phyloP scores from a whole-genome alignment of 495 filamentous ascomycete species.

The Xylaria venustula region DNA sequence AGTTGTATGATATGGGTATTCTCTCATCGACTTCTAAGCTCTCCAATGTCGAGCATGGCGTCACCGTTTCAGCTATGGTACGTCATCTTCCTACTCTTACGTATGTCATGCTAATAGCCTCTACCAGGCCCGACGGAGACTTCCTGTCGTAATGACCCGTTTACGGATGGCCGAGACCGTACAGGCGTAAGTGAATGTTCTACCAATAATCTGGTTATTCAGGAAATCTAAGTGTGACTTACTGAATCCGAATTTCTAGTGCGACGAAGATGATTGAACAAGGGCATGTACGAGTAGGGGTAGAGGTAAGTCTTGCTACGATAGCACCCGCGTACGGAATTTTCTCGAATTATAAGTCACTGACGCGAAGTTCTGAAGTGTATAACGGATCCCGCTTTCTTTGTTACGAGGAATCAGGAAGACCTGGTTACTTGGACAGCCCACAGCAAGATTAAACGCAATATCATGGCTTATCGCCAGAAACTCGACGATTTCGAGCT shows the following conservation, averaged over 20 bases:
- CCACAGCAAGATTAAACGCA: constrained; percentile 93
- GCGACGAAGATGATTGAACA: constrained; percentile 89
- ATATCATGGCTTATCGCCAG: constrained; percentile 88
- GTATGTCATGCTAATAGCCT: neutral
- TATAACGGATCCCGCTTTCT: constrained; percentile 78
- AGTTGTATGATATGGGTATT: constrained; percentile 88
- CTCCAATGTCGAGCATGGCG: constrained; percentile 78
- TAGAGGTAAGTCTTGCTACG: constrained; percentile 60
- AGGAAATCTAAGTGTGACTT: neutral
- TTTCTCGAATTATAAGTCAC: neutral
- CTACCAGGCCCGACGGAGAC: constrained; percentile 50
- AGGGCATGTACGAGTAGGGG: constrained; percentile 90
- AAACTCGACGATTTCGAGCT: constrained; percentile 97
- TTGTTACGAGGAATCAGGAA: constrained; percentile 82
- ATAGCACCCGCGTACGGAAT: too few species aligned
- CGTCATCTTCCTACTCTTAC: neutral
- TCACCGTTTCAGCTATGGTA: constrained; percentile 83
- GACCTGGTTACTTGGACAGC: constrained; percentile 98
- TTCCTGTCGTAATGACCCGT: constrained; percentile 85
- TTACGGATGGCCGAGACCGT: constrained; percentile 87
- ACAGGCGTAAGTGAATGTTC: constrained; percentile 43
- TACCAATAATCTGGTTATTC: neutral
- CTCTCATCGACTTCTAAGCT: constrained; percentile 70
- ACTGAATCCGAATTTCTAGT: neutral
- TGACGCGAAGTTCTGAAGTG: neutral